These are phyloP conservation scores for Suillus subaureus DNA, from an alignment of 768 basidiomycete genomes.

Conservation along the genomic window DNA sequence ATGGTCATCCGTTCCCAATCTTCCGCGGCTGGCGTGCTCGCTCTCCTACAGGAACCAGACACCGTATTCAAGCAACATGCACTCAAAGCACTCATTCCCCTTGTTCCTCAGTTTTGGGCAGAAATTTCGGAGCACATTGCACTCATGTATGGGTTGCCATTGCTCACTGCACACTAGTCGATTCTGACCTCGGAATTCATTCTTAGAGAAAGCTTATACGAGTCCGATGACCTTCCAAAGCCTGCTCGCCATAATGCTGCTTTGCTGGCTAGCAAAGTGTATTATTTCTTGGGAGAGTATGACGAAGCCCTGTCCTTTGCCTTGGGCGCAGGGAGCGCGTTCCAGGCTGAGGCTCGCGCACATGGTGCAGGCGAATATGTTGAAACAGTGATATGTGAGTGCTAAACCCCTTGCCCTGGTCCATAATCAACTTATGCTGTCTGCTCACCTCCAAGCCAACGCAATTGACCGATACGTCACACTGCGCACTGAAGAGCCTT, in stretches of 20 bases:
- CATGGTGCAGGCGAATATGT: slow-evolving; percentile 82
- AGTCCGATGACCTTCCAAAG: slow-evolving; percentile 73
- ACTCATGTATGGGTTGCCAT: slow-evolving; percentile 65
- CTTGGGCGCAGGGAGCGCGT: slow-evolving; percentile 84
- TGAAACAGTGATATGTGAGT: slow-evolving; percentile 93
- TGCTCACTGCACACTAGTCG: slow-evolving; percentile 10
- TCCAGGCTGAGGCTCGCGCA: slow-evolving; percentile 70
- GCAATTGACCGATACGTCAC: slow-evolving; percentile 94
- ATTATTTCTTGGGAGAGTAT: slow-evolving; percentile 94
- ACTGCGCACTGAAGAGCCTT: slow-evolving; percentile 57
- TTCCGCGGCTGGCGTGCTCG: slow-evolving; percentile 87
- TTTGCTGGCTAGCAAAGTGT: slow-evolving; percentile 95
- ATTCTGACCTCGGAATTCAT: slow-evolving; percentile 14
- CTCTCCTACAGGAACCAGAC: slow-evolving; percentile 88
- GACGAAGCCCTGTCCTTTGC: slow-evolving; percentile 97
- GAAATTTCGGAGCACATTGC: slow-evolving; percentile 96
- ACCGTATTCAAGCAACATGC: slow-evolving; percentile 90
- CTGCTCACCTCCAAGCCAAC: slow-evolving; percentile 59
- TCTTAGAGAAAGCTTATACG: slow-evolving; percentile 85
- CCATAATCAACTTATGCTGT: slow-evolving; percentile 1
- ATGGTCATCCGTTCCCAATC: slow-evolving; percentile 79
- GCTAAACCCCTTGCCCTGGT: neutral
- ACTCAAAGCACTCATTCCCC: slow-evolving; percentile 74
- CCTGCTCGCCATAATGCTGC: slow-evolving; percentile 83
- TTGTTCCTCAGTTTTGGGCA: slow-evolving; percentile 96